Evolutionary conservation across 2,329 filamentous ascomycete species (phyloP), one percentile per base, ranked within the genome.

Genomic region (Trichoderma breve): DNA sequence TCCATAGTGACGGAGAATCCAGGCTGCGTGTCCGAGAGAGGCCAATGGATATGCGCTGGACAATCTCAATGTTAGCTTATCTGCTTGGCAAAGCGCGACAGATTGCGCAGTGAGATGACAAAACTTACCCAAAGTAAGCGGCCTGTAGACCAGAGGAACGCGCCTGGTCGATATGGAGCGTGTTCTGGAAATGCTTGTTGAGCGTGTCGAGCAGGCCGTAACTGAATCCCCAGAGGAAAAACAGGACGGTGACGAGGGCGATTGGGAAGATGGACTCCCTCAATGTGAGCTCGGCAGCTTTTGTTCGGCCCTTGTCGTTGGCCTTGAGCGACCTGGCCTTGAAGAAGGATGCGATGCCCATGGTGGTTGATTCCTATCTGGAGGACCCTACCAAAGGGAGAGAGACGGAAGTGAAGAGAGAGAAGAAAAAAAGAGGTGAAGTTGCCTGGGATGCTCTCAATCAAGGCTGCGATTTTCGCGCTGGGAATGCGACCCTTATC

Each of bases 241-340:
- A 85, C 36, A 85, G 79, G 30, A 82, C 78, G 7, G 84, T 85
- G 60, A 84, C 83, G 5, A 94, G 84, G 70, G 84, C 83, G 60
- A 93, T 85, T 3, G 91, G 92, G 75, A 87, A 87, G 68, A 93
- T 84, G 14, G 91, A 93, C 76, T 92, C 85, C 67, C 89, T 84
- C 34, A 93, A 79, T 0, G 90, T 92, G 73, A 93, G 83, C 79
- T 92, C 82, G 9, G 84, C 83, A 1, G 83, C 83, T 63, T 77
- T 81, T 18, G 84, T 86, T 58, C 81, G 78, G 73, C 79, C 77
- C 67, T 80, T 74, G 71, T 85, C 83, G 69, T 82, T 80, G 73
- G 83, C 82, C 73, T 81, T 83, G 74, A 86, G 82, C 58, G 84
- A 84, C 51, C 84, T 82, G 61, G 79, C 79, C 77, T 81, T 82